Evolutionary conservation across 169 alveolate genomes (phyloP), one percentile per base, ranked within the genome.

Genomic region (Plasmodium inui): DNA sequence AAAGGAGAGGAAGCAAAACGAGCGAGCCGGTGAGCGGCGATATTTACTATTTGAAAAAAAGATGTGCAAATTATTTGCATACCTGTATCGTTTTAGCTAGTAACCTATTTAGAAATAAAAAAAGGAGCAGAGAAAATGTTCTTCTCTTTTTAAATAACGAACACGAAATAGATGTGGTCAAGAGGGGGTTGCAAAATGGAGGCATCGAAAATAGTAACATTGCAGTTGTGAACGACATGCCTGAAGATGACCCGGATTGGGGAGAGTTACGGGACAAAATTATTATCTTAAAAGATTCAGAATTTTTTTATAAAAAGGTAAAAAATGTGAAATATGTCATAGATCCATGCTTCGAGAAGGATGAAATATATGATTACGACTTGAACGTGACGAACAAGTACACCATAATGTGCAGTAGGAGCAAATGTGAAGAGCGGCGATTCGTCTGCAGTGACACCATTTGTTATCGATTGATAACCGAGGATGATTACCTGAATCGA

Each of bases 291-390:
- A 79, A 80, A 39, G 94, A 89, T 89, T 22, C n/a, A 8, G 39
- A 28, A 12, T 76, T 34, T 61, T 81, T 17, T 53, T 89, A 79
- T 34, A 79, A 55, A 19, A 89, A 89, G 82, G 17, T 89, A 39
- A 57, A 61, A 89, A 79, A 89, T 57, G 84, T 89, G 46, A 89
- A 89, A 79, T 89, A 89, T 61, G 55, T 89, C 22, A 79, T 89
- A 79, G 94, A 89, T 79, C 80, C 94, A 28, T 89, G 94, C 50
- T 89, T 73, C 39, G 82, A 79, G 94, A 78, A 46, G 53, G 94
- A 89, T 37, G 70, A 79, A 78, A 89, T 89, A 55, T 89, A 89
- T 67, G 89, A 89, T 61, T 89, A 89, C 50, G 90, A 89, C 41
- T 30, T 79, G 67, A 89, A 89, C 82, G 73, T 89, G 46, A 79